Percentiles rank a stretch among this genome's conserved stretches.
These are phyloP conservation scores for Glarea lozoyensis DNA, from an alignment of 495 filamentous ascomycete species.

Conservation along the genomic window DNA sequence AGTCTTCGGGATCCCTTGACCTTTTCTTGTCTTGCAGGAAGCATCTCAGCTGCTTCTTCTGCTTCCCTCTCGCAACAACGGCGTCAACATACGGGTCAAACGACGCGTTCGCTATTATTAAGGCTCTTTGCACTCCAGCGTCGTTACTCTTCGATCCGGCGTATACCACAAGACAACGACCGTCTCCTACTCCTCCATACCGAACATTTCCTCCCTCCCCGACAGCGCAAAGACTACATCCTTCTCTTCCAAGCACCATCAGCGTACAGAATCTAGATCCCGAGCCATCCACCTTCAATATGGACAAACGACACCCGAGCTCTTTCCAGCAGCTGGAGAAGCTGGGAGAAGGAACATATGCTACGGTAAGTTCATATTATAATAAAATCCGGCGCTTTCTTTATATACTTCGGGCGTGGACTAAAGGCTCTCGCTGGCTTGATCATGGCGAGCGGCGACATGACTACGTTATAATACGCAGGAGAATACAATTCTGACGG, in stretches of 20 bases:
- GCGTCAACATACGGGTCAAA: conserved; percentile 21
- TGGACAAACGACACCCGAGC: conserved; percentile 69
- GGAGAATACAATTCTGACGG: conserved; percentile 11
- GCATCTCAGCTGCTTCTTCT: neutral
- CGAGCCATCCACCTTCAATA: conserved; percentile 7
- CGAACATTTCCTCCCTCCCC: conserved; percentile 21
- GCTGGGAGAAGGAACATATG: conserved; percentile 98
- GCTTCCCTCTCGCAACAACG: conserved; percentile 15
- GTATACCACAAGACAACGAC: conserved; percentile 25
- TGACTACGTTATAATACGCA: no score
- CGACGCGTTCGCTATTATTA: conserved; percentile 19
- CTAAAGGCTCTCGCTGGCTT: no score
- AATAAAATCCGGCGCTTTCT: no score
- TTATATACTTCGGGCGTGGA: no score
- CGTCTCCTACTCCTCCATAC: conserved; percentile 12
- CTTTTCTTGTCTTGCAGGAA: neutral
- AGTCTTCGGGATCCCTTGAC: no score
- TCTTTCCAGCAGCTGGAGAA: conserved; percentile 99
- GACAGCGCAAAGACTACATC: conserved; percentile 2
- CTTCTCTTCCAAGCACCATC: conserved; percentile 19
- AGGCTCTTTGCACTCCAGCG: conserved; percentile 26
- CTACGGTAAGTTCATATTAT: conserved; percentile 64
- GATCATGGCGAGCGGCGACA: no score
- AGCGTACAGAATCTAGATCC: conserved; percentile 18
- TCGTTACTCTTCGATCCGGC: conserved; percentile 33